Base-by-base conservation (phyloP, 805 yeast genomes). In the Kluyveromyces starmeri region DNA sequence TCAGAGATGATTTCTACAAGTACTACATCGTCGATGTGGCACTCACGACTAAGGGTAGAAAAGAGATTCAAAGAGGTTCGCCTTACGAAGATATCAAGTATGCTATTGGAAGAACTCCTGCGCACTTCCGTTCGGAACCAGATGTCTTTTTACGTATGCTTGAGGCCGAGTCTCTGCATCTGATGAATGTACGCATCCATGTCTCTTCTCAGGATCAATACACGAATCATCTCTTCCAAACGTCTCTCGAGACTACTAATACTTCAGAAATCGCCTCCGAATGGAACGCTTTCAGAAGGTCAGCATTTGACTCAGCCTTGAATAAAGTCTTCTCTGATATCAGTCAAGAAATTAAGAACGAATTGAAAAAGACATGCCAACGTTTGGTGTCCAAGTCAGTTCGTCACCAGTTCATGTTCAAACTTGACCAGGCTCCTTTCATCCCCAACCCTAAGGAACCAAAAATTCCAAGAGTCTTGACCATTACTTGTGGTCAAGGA, bases 371-470 rank as follows among this genome's bases (percentile, higher is more conserved):
- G 38, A 78, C 71, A 37, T 82, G 95, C 61, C 83, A 83, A 54
- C 70, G 82, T 37, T 53, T 74, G 27, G 67, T 92, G 28, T 77
- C 77, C 33, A 70, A 67, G 38, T 78, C 78, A 39, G 74, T 89
- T 22, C 78, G 97, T 45, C 68, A 71, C 27, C 65, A 71, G 19
- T 81, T 89, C 50, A 64, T 74, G 54, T 67, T 71, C 15, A 80
- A 78, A 48, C 68, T 92, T 22, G 92, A 89, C 55, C 97, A 88
- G 63, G 95, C 97, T 2, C 96, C 99, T 20, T 88, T 65, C 58
- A 77, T 82, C 46, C 95, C 97, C 5, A 69, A 72, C 29, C 80
- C 83, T 4, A 79, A 70, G 44, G 83, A 75, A 28, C 95, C 96
- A 28, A 82, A 94, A 4, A 68, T 76, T 35, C 95, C 98, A 14